phyloP scores from a whole-genome alignment of 192 early-diverging fungal genomes.

The Podila horticola region DNA sequence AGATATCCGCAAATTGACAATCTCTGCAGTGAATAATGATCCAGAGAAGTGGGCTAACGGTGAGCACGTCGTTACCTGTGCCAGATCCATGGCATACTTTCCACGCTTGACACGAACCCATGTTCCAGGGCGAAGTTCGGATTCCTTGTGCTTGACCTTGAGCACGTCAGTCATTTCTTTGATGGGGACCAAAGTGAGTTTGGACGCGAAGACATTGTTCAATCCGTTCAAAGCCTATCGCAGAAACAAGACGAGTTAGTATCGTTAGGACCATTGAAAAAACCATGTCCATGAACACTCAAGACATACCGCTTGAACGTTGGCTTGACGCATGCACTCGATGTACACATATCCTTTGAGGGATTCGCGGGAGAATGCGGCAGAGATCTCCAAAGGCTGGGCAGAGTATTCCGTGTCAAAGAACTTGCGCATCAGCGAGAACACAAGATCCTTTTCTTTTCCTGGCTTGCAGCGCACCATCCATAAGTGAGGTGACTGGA shows the following conservation, averaged over 20 bases:
- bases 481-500: conserved; percentile 93
- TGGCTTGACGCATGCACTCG: conserved; percentile 81
- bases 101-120: conserved; percentile 95
- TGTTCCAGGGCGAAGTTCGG: conserved; percentile 69
- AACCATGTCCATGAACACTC: background rate
- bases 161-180: conserved; percentile 93
- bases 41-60: background rate
- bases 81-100: conserved; percentile 94
- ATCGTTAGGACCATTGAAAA: background rate
- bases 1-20: background rate
- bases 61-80: conserved; percentile 66
- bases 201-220: conserved; percentile 75
- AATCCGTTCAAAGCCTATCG: conserved; percentile 76
- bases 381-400: conserved; percentile 77
- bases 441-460: conserved; percentile 89
- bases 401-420: conserved; percentile 72
- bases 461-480: conserved; percentile 87
- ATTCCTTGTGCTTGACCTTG: conserved; percentile 72
- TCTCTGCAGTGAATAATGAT: background rate
- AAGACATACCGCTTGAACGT: conserved; percentile 71
- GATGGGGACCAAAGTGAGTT: conserved; percentile 86
- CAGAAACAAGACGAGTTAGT: background rate
- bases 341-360: conserved; percentile 93
- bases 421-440: conserved; percentile 79
- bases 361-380: conserved; percentile 85